Evolutionary conservation across 2,329 filamentous ascomycete species (phyloP), one percentile per base, ranked within the genome.

Genomic region (Diaporthe citri): DNA sequence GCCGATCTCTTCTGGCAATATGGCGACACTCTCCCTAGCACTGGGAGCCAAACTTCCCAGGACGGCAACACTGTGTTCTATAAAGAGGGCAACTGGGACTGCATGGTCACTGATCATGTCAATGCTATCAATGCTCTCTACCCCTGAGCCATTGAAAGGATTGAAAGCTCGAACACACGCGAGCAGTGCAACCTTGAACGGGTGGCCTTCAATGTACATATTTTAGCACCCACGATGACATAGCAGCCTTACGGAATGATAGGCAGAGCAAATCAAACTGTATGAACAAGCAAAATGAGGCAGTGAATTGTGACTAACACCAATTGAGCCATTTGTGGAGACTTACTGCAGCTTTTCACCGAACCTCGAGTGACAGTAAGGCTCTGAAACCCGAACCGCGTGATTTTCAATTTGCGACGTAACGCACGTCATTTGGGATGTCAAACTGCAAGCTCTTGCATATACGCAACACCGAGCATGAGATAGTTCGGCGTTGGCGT

Each of bases 1-100:
- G 76, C 52, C 17, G 77, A 78, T 51, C 28, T 73, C 22, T 78
- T 78, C 71, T 78, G 77, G 75, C 77, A 78, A 56, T 77, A 74
- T n/a, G 77, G 77, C 15, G 76, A 77, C 56, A 74, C 64, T 15
- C 76, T 78, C 10, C 75, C 75, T 9, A 77, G 76, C 62, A 75
- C 62, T 51, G 69, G 67, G 17, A 73, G 70, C 31, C 73, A 78
- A 48, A 77, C 77, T 4, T 71, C 62, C 4, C 62, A 78, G 13
- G 77, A 78, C 22, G 77, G 77, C 8, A 77, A 78, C 70, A 78
- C 77, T 2, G 71, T 78, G 12, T 78, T 73, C 59, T 77, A 76
- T 41, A 39, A 75, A 3, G 34, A 59, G 15, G 71, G 72, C n/a
- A 74, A 78, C 74, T 78, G 75, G 74, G 74, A 74, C 70, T 78